Percentiles rank a stretch among this genome's conserved stretches.
These are phyloP conservation scores for Ogataea polymorpha DNA, from an alignment of 805 yeast species.

Conservation along the genomic window DNA sequence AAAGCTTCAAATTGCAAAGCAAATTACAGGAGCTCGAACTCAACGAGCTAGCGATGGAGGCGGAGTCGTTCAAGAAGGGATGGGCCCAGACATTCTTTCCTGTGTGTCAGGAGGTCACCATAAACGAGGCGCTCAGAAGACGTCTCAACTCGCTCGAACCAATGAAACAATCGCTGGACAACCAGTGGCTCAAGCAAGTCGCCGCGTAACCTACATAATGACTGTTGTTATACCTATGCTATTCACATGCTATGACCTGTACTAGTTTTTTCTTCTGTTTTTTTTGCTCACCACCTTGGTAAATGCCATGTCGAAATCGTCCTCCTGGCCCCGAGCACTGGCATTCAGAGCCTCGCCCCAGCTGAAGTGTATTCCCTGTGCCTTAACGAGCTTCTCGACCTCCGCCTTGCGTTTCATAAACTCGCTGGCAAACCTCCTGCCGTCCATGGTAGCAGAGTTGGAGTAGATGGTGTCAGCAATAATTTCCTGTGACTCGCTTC, in stretches of 20 bases:
- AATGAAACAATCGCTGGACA: slow-evolving; percentile 35
- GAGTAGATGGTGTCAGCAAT: slow-evolving; percentile 91
- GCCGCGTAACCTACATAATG: slow-evolving; percentile 12
- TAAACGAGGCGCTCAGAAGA: slow-evolving; percentile 86
- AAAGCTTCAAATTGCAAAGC: slow-evolving; percentile 72
- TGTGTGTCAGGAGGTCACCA: slow-evolving; percentile 82
- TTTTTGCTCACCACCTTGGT: slow-evolving; percentile 61
- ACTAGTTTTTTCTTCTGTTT: slow-evolving; percentile 41
- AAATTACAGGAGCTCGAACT: slow-evolving; percentile 81
- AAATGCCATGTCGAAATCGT: slow-evolving; percentile 51
- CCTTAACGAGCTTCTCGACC: slow-evolving; percentile 58
- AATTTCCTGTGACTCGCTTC: slow-evolving; percentile 72
- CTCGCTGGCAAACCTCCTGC: slow-evolving; percentile 89
- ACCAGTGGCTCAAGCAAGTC: slow-evolving; percentile 31
- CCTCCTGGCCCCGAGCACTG: slow-evolving; percentile 29
- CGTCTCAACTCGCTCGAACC: slow-evolving; percentile 51
- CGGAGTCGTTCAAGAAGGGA: slow-evolving; percentile 67
- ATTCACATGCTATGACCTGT: slow-evolving; percentile 9
- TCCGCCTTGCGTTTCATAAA: slow-evolving; percentile 73
- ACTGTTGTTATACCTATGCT: slow-evolving; percentile 4
- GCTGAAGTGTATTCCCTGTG: slow-evolving; percentile 42
- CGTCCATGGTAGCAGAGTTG: slow-evolving; percentile 87
- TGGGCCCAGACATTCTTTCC: slow-evolving; percentile 80
- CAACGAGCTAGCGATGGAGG: slow-evolving; percentile 70
- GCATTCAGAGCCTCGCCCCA: slow-evolving; percentile 65